Percentiles rank a stretch among this genome's conserved stretches.
phyloP scores from a whole-genome alignment of 192 early-diverging fungal species.

The Jimgerdemannia flammicorona region DNA sequence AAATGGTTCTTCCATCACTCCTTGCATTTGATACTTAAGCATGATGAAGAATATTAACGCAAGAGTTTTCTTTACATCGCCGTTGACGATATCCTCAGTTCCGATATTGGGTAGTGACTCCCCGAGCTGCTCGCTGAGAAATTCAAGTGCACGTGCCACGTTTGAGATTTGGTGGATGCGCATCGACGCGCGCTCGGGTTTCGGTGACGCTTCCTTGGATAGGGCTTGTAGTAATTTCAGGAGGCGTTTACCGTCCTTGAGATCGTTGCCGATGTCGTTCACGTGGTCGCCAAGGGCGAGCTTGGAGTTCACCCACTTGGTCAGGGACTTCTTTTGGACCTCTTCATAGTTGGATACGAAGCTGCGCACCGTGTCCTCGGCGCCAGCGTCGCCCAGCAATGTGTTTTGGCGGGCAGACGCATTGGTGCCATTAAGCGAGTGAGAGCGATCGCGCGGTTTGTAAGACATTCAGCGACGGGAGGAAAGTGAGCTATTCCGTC shows the following conservation, averaged over 20 bases:
- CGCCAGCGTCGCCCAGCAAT: background rate
- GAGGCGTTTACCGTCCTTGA: conserved; percentile 65
- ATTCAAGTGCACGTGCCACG: conserved; percentile 64
- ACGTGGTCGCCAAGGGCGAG: conserved; percentile 41
- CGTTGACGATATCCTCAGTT: conserved; percentile 77
- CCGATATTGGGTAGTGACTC: conserved; percentile 69
- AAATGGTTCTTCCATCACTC: conserved; percentile 27
- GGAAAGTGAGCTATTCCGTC: too few relatives aligned
- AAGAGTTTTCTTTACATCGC: conserved; percentile 63
- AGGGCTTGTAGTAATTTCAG: conserved; percentile 70
- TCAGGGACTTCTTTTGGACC: conserved; percentile 47
- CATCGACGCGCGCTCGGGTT: conserved; percentile 68
- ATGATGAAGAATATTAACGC: conserved; percentile 53
- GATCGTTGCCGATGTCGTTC: conserved; percentile 52
- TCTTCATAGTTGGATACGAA: conserved; percentile 43
- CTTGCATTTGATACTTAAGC: conserved; percentile 51
- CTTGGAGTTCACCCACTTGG: conserved; percentile 59
- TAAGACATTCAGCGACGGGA: too few relatives aligned
- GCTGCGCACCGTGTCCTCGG: conserved; percentile 40
- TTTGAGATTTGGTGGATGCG: conserved; percentile 81
- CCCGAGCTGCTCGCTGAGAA: conserved; percentile 54
- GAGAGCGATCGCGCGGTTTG: too few relatives aligned
- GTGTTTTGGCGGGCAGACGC: too few relatives aligned
- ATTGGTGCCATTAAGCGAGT: too few relatives aligned
- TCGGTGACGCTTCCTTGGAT: conserved; percentile 66